Evolutionary conservation across 106 monocot species (phyloP), one percentile per base, ranked within the genome.

Genomic region (Allium sativum): DNA sequence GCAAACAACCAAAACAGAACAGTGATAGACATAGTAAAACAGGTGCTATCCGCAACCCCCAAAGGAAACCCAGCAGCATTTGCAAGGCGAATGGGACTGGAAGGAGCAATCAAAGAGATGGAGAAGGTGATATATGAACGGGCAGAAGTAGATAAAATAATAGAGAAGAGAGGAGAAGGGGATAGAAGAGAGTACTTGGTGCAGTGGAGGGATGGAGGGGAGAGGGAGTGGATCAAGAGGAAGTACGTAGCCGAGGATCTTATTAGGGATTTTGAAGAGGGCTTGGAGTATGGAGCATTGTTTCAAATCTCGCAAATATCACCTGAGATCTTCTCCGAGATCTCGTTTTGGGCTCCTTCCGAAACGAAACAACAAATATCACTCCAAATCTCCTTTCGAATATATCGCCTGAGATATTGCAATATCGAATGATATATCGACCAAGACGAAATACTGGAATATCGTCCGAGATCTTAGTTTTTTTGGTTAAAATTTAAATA

Each of bases 281-380:
- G 92, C 56, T 57, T 93, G 66, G 92, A 93, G 82, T 92, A 92
- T 41, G 92, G 79, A n/a, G n/a, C n/a, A n/a, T n/a, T n/a, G n/a
- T n/a, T n/a, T n/a, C n/a, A n/a, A n/a, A n/a, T n/a, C n/a, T n/a
- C n/a, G n/a, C n/a, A n/a, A n/a, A n/a, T n/a, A n/a, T n/a, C n/a
- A n/a, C n/a, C n/a, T n/a, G n/a, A n/a, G n/a, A n/a, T n/a, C n/a
- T n/a, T n/a, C n/a, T n/a, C n/a, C n/a, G n/a, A n/a, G n/a, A n/a
- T n/a, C n/a, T n/a, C n/a, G n/a, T n/a, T n/a, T n/a, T n/a, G n/a
- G n/a, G n/a, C n/a, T n/a, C n/a, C n/a, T n/a, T n/a, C n/a, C n/a
- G n/a, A n/a, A n/a, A n/a, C n/a, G n/a, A n/a, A n/a, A n/a, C n/a
- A n/a, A n/a, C n/a, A n/a, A n/a, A n/a, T n/a, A n/a, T n/a, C n/a